A percentile compares a stretch with the other conserved stretches of the same genome.
Evolutionary conservation across 2,329 filamentous ascomycete genomes (phyloP).

Genomic region (Davidsoniella australis): DNA sequence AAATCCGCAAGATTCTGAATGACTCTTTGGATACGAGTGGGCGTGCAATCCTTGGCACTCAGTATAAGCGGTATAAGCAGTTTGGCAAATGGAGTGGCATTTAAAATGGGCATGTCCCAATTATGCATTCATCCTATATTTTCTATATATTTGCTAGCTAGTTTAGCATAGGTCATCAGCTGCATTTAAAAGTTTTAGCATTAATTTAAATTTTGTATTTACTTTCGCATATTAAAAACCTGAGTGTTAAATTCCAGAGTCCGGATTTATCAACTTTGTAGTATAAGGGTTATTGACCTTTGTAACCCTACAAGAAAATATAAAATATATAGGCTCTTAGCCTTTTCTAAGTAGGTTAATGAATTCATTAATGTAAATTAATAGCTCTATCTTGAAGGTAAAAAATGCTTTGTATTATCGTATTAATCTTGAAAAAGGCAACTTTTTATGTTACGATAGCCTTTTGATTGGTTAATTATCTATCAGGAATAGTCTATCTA

Average conservation of each 20-base stretch:
- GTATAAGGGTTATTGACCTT: too few species aligned
- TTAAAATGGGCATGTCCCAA: slow-evolving; percentile 19
- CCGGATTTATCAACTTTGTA: not conserved
- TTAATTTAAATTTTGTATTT: too few species aligned
- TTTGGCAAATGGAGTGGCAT: slow-evolving; percentile 49
- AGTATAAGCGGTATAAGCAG: slow-evolving; percentile 42
- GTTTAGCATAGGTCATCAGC: too few species aligned
- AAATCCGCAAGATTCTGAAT: slow-evolving; percentile 37
- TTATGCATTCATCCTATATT: not conserved
- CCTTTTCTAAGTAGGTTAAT: not conserved
- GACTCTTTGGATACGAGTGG: slow-evolving; percentile 43
- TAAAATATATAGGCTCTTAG: not conserved
- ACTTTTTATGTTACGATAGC: too few species aligned
- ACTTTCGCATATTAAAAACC: not conserved
- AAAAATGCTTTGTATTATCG: too few species aligned
- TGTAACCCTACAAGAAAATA: too few species aligned
- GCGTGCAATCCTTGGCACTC: slow-evolving; percentile 37
- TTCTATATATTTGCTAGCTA: not conserved
- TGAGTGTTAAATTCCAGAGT: too few species aligned
- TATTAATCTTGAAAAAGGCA: too few species aligned
- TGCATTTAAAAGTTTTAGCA: too few species aligned
- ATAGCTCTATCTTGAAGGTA: too few species aligned
- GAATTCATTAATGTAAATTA: not conserved
- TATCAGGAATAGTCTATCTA: too few species aligned
- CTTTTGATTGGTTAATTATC: too few species aligned